Evolutionary conservation across 257 asterid species (phyloP).

Genomic region (Nicotiana otophora): DNA sequence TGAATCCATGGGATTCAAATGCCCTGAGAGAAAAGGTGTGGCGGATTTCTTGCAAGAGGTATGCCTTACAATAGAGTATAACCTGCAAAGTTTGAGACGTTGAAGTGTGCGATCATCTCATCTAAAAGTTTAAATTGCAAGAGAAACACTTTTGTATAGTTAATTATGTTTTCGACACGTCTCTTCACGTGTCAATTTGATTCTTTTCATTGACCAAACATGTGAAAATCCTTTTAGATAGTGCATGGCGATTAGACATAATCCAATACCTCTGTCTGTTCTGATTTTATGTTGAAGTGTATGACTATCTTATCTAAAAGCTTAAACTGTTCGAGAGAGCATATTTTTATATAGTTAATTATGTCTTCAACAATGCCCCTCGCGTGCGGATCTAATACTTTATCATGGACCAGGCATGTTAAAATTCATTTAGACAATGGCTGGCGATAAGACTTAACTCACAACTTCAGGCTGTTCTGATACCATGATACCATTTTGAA

Average conservation of each 20-base stretch:
- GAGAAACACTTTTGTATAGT: not conserved
- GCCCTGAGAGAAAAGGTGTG: slow-evolving; percentile 57
- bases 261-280: not conserved
- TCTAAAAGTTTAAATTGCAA: too few species aligned
- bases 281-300: not conserved
- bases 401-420: not conserved
- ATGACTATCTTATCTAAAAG: not conserved
- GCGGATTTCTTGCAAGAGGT: slow-evolving; percentile 77
- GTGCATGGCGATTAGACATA: too few species aligned
- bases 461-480: not conserved
- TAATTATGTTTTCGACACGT: not conserved
- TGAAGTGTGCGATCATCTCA: not conserved
- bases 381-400: not conserved
- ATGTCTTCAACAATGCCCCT: not conserved
- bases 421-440: too few species aligned
- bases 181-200: not conserved
- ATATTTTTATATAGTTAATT: not conserved
- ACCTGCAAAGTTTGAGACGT: not conserved
- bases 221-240: too few species aligned
- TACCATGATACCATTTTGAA: not conserved
- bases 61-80: slow-evolving; percentile 5
- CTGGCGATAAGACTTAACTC: too few species aligned
- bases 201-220: not conserved
- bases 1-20: slow-evolving; percentile 58
- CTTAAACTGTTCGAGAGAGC: not conserved